A percentile compares a stretch with the other conserved stretches of the same genome.
phyloP scores from a whole-genome alignment of 352 stramenopile species.

The Pythium rishiriense region DNA sequence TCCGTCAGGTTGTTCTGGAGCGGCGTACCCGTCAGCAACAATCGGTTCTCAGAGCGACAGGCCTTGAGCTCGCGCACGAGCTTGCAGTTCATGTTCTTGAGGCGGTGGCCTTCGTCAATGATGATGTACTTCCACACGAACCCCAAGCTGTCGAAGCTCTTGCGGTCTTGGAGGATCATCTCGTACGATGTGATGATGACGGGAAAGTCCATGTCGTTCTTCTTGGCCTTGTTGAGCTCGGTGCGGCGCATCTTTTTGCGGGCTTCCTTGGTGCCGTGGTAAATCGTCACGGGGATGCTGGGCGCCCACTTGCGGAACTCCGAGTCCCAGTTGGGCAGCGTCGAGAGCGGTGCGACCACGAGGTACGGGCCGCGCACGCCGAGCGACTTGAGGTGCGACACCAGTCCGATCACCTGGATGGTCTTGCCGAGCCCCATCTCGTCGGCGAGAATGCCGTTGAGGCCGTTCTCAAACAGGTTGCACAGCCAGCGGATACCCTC shows the following conservation, averaged over 20 bases:
- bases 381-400: conserved; percentile 92
- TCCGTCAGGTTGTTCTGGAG: conserved; percentile 98
- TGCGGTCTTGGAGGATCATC: conserved; percentile 79
- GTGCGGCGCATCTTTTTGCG: conserved; percentile 50
- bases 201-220: conserved; percentile 67
- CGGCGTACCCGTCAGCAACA: conserved; percentile 96
- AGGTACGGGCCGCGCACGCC: conserved; percentile 94
- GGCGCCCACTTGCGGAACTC: conserved; percentile 83
- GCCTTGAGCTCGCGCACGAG: conserved; percentile 95
- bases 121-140: conserved; percentile 95
- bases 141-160: conserved; percentile 49
- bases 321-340: conserved; percentile 97
- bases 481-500: conserved; percentile 97
- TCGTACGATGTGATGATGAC: conserved; percentile 90
- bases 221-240: conserved; percentile 53
- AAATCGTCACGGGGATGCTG: conserved; percentile 96
- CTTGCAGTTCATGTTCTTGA: conserved; percentile 98
- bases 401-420: conserved; percentile 91
- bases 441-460: conserved; percentile 91
- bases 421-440: conserved; percentile 93
- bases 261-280: conserved; percentile 89
- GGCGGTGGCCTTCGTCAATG: conserved; percentile 97
- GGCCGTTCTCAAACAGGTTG: conserved; percentile 96
- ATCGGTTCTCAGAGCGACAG: conserved; percentile 90
- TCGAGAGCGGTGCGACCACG: conserved; percentile 97